Evolutionary conservation across 768 basidiomycete species (phyloP).

Genomic region (Panaeolus papilionaceus): DNA sequence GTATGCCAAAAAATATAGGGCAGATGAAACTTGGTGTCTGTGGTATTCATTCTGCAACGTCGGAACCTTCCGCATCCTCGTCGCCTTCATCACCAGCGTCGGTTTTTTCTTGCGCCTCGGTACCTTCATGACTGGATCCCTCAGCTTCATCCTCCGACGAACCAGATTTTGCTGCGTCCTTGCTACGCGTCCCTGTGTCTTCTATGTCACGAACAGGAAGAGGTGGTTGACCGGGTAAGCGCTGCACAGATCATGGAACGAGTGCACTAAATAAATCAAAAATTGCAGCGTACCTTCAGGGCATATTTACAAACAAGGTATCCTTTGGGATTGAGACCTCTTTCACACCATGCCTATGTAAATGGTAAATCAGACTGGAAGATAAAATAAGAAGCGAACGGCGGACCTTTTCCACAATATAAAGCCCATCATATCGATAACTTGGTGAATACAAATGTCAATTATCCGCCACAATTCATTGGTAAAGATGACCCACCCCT

Average conservation of each 20-base stretch:
- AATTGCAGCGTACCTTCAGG: slow-evolving; percentile 65
- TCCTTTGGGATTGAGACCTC: slow-evolving; percentile 70
- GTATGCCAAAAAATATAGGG: neutral
- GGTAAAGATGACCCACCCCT: slow-evolving; percentile 58
- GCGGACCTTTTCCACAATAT: slow-evolving; percentile 72
- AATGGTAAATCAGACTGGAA: neutral
- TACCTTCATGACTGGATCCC: neutral
- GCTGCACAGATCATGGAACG: slow-evolving; percentile 37
- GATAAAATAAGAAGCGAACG: neutral
- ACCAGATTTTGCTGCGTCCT: slow-evolving; percentile 17
- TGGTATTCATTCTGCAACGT: slow-evolving; percentile 22
- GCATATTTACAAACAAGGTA: slow-evolving; percentile 86
- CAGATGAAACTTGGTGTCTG: neutral
- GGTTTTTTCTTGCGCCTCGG: neutral
- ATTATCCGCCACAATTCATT: neutral
- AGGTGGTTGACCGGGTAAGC: slow-evolving; percentile 61
- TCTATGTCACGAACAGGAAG: slow-evolving; percentile 41
- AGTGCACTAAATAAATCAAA: neutral
- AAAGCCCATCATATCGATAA: slow-evolving; percentile 93
- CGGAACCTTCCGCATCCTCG: slow-evolving; percentile 26
- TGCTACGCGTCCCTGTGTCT: slow-evolving; percentile 1
- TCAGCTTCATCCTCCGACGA: slow-evolving; percentile 25
- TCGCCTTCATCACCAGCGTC: slow-evolving; percentile 21
- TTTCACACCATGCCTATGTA: slow-evolving; percentile 73
- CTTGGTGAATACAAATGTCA: slow-evolving; percentile 38